phyloP scores from a whole-genome alignment of 2,329 filamentous ascomycete genomes.

The Septoria petroselini region DNA sequence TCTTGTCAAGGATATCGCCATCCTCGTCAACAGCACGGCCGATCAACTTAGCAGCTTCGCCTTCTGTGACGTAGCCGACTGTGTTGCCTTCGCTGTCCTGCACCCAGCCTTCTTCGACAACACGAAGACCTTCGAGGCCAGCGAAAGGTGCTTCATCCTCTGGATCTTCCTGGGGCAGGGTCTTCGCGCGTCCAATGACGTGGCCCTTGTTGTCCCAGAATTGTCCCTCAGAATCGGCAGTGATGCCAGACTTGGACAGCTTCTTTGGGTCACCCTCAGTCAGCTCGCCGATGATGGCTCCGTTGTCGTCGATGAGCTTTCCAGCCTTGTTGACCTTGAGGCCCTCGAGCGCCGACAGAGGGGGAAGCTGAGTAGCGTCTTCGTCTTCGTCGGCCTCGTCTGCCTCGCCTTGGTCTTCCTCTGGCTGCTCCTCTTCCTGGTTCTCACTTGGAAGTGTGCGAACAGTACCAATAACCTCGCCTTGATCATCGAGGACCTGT shows the following conservation, averaged over 20 bases:
- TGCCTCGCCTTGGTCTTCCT: constrained; percentile 36
- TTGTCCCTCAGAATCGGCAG: constrained; percentile 47
- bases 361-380: constrained; percentile 42
- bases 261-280: constrained; percentile 53
- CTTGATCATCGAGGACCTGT: constrained; percentile 61
- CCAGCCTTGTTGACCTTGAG: constrained; percentile 51
- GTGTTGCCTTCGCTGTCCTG: constrained; percentile 52
- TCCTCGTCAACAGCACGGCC: constrained; percentile 52
- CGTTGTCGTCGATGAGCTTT: constrained; percentile 49
- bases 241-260: constrained; percentile 49
- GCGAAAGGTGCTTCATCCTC: constrained; percentile 52
- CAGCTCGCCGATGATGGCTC: constrained; percentile 50
- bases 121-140: constrained; percentile 50
- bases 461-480: constrained; percentile 59
- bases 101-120: constrained; percentile 51
- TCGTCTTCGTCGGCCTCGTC: constrained; percentile 38
- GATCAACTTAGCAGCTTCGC: constrained; percentile 51
- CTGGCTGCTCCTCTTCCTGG: constrained; percentile 35
- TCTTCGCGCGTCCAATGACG: constrained; percentile 51
- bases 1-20: constrained; percentile 54
- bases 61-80: constrained; percentile 50
- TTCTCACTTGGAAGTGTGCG: constrained; percentile 46
- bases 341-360: constrained; percentile 50
- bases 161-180: constrained; percentile 45
- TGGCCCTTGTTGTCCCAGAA: constrained; percentile 56